These are phyloP conservation scores for Monosporozyma servazzii DNA, from an alignment of 805 yeast species.

Conservation along the genomic window DNA sequence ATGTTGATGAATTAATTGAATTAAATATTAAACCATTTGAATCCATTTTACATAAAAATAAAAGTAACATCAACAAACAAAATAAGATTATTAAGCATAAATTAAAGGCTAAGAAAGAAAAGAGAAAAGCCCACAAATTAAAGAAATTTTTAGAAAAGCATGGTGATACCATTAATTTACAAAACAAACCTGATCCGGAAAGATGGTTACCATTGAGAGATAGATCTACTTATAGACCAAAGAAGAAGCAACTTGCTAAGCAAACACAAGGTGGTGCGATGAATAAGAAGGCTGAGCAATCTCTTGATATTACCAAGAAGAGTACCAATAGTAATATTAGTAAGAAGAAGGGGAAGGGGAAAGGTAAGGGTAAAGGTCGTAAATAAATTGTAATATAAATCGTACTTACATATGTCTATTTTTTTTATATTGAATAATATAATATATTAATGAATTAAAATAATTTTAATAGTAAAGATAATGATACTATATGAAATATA, in stretches of 20 bases:
- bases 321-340: constrained; percentile 3
- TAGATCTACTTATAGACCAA: constrained; percentile 73
- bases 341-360: constrained; percentile 15
- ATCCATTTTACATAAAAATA: constrained; percentile 3
- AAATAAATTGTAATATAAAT: background rate
- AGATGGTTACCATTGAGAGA: constrained; percentile 90
- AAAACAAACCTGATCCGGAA: constrained; percentile 46
- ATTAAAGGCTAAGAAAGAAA: constrained; percentile 16
- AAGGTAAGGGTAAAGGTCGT: constrained; percentile 12
- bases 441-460: background rate
- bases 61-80: background rate
- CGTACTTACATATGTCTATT: background rate
- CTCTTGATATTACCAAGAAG: constrained; percentile 22
- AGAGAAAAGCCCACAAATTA: constrained; percentile 15
- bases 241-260: constrained; percentile 42
- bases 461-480: background rate
- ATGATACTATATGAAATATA: background rate
- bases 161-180: constrained; percentile 16
- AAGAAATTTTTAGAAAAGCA: constrained; percentile 27
- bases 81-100: constrained; percentile 24
- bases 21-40: constrained; percentile 18
- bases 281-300: constrained; percentile 29
- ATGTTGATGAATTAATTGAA: constrained; percentile 15
- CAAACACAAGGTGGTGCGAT: constrained; percentile 61
- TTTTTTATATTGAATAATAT: background rate